Evolutionary conservation across 352 stramenopile species (phyloP).

Genomic region (Globisporangium parvum): DNA sequence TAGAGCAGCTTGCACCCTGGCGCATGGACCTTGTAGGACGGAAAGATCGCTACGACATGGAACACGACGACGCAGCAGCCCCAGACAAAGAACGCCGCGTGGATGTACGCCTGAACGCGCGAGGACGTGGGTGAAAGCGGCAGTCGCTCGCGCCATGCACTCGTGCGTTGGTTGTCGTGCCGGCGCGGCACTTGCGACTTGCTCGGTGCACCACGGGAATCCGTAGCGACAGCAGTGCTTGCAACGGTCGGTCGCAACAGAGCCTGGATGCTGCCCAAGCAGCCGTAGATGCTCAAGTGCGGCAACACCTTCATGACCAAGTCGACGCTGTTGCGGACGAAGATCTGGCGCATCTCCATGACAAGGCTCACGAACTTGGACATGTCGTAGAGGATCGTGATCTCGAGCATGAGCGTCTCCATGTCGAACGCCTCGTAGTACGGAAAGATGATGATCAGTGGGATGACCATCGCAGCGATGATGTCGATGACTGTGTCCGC

Average conservation of each 20-base stretch:
- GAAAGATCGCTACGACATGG: neutral
- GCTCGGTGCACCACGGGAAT: no score
- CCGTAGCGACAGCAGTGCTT: no score
- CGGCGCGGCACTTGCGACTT: no score
- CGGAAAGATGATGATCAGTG: conserved; percentile 4
- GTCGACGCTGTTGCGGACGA: neutral
- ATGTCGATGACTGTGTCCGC: conserved; percentile 16
- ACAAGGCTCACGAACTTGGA: neutral
- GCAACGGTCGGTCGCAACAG: neutral
- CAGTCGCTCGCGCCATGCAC: no score
- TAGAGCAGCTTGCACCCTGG: conserved; percentile 17
- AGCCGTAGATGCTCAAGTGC: conserved; percentile 4
- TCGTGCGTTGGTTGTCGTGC: no score
- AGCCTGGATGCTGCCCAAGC: conserved; percentile 1
- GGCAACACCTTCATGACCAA: neutral
- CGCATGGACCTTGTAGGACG: neutral
- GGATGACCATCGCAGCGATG: conserved; percentile 13
- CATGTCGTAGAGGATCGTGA: conserved; percentile 3
- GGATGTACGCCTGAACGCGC: neutral
- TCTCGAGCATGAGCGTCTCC: neutral
- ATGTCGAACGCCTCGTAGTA: conserved; percentile 3
- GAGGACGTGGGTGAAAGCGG: no score
- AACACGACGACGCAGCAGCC: conserved; percentile 1
- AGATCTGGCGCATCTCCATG: conserved; percentile 7
- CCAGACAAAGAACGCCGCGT: neutral